These are phyloP conservation scores for Discostella pseudostelligera DNA, from an alignment of 108 stramenopile genomes.

Conservation along the genomic window DNA sequence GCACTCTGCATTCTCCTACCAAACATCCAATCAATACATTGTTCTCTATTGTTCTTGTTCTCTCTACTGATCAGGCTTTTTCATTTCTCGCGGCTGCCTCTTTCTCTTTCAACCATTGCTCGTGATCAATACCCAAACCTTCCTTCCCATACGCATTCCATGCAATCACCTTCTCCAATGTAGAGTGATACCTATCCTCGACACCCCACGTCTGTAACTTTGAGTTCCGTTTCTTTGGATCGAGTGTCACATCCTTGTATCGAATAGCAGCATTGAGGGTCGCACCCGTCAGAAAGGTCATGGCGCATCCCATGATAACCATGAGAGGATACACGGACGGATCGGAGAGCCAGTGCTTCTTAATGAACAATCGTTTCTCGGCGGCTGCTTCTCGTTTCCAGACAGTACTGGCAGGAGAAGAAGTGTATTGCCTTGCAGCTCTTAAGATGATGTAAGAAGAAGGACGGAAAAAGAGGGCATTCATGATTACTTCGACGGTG, in stretches of 20 bases:
- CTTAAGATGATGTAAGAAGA: conserved; percentile 7
- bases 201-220: conserved; percentile 42
- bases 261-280: conserved; percentile 42
- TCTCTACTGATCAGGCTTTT: too few species aligned
- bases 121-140: conserved; percentile 69
- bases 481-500: too few species aligned
- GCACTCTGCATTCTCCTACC: too few species aligned
- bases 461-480: conserved; percentile 21
- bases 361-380: conserved; percentile 30
- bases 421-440: conserved; percentile 16
- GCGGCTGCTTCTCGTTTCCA: conserved; percentile 26
- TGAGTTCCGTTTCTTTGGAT: conserved; percentile 49
- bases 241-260: conserved; percentile 67
- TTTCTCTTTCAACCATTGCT: conserved; percentile 64
- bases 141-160: conserved; percentile 55
- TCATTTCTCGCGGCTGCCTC: conserved; percentile 24
- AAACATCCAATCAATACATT: too few species aligned
- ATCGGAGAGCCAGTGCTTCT: conserved; percentile 58
- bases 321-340: conserved; percentile 69
- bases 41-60: too few species aligned
- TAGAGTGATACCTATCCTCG: conserved; percentile 18
- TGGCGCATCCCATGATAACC: conserved; percentile 53
- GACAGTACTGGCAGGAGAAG: conserved; percentile 15
- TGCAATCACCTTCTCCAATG: conserved; percentile 29
- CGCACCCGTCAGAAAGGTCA: conserved; percentile 62